A percentile compares a stretch with the other conserved stretches of the same genome.
Evolutionary conservation across 768 basidiomycete genomes (phyloP).

Genomic region (Dioszegia aurantiaca): DNA sequence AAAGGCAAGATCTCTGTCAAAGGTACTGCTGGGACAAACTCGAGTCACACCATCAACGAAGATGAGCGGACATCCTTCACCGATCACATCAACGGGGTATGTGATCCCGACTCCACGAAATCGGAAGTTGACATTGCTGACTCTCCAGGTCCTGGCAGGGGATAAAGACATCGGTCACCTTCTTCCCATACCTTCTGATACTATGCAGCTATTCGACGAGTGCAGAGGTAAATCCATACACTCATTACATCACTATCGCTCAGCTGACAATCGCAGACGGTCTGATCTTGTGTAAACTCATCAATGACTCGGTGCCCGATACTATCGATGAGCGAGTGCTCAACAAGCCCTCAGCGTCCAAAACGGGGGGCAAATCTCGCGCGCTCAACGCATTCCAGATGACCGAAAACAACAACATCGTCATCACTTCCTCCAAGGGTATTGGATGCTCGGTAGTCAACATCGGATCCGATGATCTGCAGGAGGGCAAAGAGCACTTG

Average conservation of each 20-base stretch:
- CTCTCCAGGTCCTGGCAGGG: conserved; percentile 77
- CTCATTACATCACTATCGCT: not conserved
- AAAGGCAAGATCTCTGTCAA: conserved; percentile 86
- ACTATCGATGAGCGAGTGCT: conserved; percentile 98
- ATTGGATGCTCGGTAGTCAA: conserved; percentile 99
- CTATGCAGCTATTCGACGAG: conserved; percentile 98
- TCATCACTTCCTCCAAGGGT: conserved; percentile 94
- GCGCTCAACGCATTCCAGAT: conserved; percentile 97
- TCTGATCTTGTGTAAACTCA: conserved; percentile 92
- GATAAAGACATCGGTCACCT: conserved; percentile 78
- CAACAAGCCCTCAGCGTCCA: conserved; percentile 76
- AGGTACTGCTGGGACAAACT: conserved; percentile 84
- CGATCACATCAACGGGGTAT: conserved; percentile 92
- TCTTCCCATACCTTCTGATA: conserved; percentile 88
- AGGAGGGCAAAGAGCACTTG: conserved; percentile 90
- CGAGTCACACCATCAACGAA: conserved; percentile 95
- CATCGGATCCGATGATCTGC: conserved; percentile 87
- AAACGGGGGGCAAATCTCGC: conserved; percentile 53
- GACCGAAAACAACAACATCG: conserved; percentile 99
- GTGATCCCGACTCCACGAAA: conserved; percentile 6
- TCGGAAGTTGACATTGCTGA: no score
- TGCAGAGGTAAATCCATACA: conserved; percentile 58
- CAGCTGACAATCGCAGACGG: conserved; percentile 62
- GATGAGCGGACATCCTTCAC: conserved; percentile 94
- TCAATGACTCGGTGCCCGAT: conserved; percentile 97